phyloP scores from a whole-genome alignment of 257 asterid species.

The Solanum pinnatisectum region DNA sequence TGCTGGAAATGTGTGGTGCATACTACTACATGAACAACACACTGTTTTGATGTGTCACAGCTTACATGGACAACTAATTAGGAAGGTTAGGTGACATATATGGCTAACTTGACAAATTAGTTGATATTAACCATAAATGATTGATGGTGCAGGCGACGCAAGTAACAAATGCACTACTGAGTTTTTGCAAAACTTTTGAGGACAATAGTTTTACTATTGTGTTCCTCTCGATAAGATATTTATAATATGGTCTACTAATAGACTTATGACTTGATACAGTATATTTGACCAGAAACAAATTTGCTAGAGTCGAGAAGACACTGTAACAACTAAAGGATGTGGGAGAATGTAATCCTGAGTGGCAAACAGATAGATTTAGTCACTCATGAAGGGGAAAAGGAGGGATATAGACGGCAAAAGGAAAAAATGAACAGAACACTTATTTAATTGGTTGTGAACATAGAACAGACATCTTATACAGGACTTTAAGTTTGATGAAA shows the following conservation, averaged over 20 bases:
- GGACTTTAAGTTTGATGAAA: neutral
- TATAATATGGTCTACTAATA: neutral
- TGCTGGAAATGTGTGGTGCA: neutral
- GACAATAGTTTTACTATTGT: neutral
- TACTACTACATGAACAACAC: neutral
- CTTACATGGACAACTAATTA: neutral
- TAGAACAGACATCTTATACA: neutral
- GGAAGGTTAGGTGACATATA: neutral
- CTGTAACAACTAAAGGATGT: neutral
- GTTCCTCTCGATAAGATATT: neutral
- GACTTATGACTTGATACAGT: neutral
- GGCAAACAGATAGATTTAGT: neutral
- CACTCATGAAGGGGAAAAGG: neutral
- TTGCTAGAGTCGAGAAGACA: neutral
- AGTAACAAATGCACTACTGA: neutral
- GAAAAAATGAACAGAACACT: neutral
- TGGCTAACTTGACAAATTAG: neutral
- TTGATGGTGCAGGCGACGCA: neutral
- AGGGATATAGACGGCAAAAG: neutral
- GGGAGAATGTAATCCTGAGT: neutral
- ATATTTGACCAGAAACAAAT: neutral
- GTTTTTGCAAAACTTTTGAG: neutral
- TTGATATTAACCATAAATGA: neutral
- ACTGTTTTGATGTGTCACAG: neutral
- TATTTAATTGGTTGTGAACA: neutral